Base-by-base conservation (phyloP, 108 stramenopile species). In the Cyclotella choctawhatcheeana region DNA sequence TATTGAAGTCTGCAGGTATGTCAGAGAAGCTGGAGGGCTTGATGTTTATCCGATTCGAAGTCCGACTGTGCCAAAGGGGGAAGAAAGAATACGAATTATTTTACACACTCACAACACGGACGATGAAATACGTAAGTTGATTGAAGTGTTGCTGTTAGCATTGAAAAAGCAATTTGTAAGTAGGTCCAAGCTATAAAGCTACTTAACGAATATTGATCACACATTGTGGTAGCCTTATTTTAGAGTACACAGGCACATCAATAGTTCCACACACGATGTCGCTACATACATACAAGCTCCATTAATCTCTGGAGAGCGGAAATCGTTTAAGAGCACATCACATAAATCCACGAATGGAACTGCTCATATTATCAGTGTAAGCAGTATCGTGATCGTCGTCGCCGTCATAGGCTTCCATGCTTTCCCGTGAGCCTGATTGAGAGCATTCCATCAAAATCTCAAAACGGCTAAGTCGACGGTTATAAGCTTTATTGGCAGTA, bases 21-120 rank as follows among this genome's bases (percentile, higher is more conserved):
- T 98, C 25, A 74, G 52, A 33, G 63, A 59, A 12, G 63, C 60
- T 17, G 81, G 64, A 22, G 81, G 84, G 25, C 89, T 97, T 61
- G 91, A 89, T 55, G 86, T 97, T 44, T 91, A 86, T 80, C 91
- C 98, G 26, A 96, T 99, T 51, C 88, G 97, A 25, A 81, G 89
- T 22, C 98, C 98, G 17, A 99, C 98, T 3, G 98, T 99, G 0
- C 87, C 95, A 22, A 92, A 81, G 43, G 98, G 98, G 25, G 75
- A 89, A 47, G 98, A 99, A 72, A 77, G 98, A 43, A 85, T 98
- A 58, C 83, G 98, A 22, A 86, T 99, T 3, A 87, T 97, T 29
- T 56, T 98, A 8, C 98, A 99, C 83, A 69, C 88, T 13, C 92
- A 96, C 84, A 99, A 99, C 71, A 83, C 86, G 0, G 76, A 69